Evolutionary conservation across 2,329 filamentous ascomycete genomes (phyloP), one percentile per base, ranked within the genome.

Genomic region (Penicillium brasilianum): DNA sequence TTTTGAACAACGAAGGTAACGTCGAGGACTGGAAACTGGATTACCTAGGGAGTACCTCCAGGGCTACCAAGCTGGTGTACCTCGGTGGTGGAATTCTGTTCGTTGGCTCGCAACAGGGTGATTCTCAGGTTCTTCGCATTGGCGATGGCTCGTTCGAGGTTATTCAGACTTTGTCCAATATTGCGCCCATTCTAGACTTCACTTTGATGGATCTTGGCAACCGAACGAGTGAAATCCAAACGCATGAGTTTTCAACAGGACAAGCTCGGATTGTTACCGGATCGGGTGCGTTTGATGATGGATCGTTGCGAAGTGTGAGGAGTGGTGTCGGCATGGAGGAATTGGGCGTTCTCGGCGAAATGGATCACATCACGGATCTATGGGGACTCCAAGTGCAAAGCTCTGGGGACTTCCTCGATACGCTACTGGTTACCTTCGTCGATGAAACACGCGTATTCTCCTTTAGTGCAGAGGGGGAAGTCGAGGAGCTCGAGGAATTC

Each of bases 141-240:
- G 76, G 80, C 48, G 83, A 85, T 55, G 82, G 89, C 34, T 84
- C 83, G 0, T 81, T 93, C 61, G 82, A 88, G 51, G 77, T 93
- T 4, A 76, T 95, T 10, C 92, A 97, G 72, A 90, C 87, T 0
- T 83, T 96, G 58, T 81, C 86, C 3, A 99, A 97, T 72, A 92
- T 98, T 69, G 93, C 91, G 0, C 95, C 95, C 0, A 91, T 99
- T 44, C 80, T 98, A 41, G 95, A 99, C 74, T 97, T 99, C 69
- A 89, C 91, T 0, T 87, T 99, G 16, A 97, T 98, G 92, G 95
- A 98, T 71, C 90, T 98, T 84, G 94, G 93, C 0, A 93, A 92
- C 68, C 85, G 92, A 58, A 89, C 91, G 61, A 89, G 89, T 22
- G 90, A 95, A 65, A 87, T 84, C 9, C 88, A 92, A 18, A 90